Percentiles rank a stretch among this genome's conserved stretches.
Evolutionary conservation across 768 basidiomycete genomes (phyloP).

Genomic region (Boletus vermiculosoides): DNA sequence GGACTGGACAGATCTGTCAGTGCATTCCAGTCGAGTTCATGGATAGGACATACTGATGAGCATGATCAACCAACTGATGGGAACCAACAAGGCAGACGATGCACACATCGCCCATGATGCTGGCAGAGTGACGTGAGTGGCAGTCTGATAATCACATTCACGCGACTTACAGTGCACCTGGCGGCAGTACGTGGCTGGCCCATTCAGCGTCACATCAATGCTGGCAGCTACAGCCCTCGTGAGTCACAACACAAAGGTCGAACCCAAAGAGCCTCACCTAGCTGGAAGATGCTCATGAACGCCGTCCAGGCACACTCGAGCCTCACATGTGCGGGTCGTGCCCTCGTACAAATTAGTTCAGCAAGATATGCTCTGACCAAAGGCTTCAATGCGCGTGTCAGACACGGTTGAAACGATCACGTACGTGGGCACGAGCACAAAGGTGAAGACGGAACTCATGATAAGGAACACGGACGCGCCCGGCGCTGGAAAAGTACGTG

Average conservation of each 20-base stretch:
- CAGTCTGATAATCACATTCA: neutral
- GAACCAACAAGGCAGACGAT: slow-evolving; percentile 47
- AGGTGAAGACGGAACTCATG: slow-evolving; percentile 41
- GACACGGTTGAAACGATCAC: slow-evolving; percentile 11
- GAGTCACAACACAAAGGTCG: neutral
- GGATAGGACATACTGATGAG: slow-evolving; percentile 41
- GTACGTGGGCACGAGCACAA: slow-evolving; percentile 33
- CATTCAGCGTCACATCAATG: slow-evolving; percentile 45
- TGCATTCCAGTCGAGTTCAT: neutral
- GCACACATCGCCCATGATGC: slow-evolving; percentile 45
- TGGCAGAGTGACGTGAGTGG: slow-evolving; percentile 18
- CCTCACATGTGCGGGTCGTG: slow-evolving; percentile 42
- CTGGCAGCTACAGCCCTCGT: slow-evolving; percentile 41
- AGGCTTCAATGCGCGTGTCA: neutral
- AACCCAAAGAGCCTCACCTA: slow-evolving; percentile 39
- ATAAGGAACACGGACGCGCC: slow-evolving; percentile 50
- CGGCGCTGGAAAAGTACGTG: slow-evolving; percentile 35
- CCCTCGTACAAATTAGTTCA: slow-evolving; percentile 36
- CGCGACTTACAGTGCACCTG: slow-evolving; percentile 34
- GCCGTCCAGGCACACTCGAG: slow-evolving; percentile 60
- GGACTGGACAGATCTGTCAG: slow-evolving; percentile 33
- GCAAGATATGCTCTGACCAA: slow-evolving; percentile 31
- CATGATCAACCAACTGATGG: slow-evolving; percentile 47
- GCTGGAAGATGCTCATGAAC: slow-evolving; percentile 46
- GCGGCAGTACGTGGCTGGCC: slow-evolving; percentile 41